Evolutionary conservation across 768 basidiomycete genomes (phyloP), one percentile per base, ranked within the genome.

Genomic region (Termitomyces sp.): DNA sequence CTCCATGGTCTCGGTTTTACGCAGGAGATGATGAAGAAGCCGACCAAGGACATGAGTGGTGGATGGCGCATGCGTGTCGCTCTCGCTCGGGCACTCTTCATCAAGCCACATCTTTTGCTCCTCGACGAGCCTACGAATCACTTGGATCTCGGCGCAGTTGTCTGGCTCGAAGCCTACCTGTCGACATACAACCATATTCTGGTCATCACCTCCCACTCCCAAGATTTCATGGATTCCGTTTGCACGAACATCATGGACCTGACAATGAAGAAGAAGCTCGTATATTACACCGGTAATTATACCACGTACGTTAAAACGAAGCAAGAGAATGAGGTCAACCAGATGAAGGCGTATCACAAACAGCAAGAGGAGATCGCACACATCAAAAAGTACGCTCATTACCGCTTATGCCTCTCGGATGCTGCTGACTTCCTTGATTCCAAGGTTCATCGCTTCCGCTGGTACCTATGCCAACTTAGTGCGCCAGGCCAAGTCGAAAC

Each of bases 51-150:
- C 72, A 99, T 99, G 96, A 89, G 86, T 68, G 96, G 96, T 83
- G 96, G 96, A 67, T 99, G 96, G 96, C 84, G 96, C 54, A 99
- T 99, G 96, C 87, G 96, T 71, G 96, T 99, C 56, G 91, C 96
- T 15, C 88, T 99, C 41, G 96, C 96, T 36, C 83, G 96, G 50
- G 96, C 96, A 1, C 81, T 99, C 42, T 98, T 98, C 74, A 77
- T 99, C 73, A 98, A 95, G 74, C 96, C 96, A 6, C 97, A 99
- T 78, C 75, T 99, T 27, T 81, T 98, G 36, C 78, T 99, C 36
- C 86, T 99, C 64, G 97, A 98, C 70, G 93, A 96, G 75, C 88
- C 88, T 22, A 92, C 92, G 34, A 93, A 93, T 70, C 95, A 96
- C 73, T 80, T 97, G 72, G 96, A 98, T 80, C 80, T 98, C 58